Evolutionary conservation across 2,329 filamentous ascomycete species (phyloP).

Genomic region (Cladosporium sp.): DNA sequence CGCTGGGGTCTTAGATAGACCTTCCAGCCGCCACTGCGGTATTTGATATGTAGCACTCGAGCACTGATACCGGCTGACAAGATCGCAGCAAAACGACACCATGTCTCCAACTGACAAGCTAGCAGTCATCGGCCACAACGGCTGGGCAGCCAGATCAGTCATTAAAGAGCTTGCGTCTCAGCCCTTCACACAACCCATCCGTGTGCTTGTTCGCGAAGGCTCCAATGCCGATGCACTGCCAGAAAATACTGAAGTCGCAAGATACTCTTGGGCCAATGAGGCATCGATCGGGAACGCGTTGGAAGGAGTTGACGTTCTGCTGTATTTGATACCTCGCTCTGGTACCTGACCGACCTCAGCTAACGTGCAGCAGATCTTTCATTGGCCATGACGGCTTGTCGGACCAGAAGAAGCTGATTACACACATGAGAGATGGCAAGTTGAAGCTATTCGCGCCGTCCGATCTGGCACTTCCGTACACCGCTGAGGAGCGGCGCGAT

Average conservation of each 20-base stretch:
- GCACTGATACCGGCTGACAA: not conserved
- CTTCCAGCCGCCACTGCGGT: not conserved
- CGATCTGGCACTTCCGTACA: slow-evolving; percentile 10
- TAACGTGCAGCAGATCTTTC: not conserved
- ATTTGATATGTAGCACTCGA: not conserved
- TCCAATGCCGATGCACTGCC: not conserved
- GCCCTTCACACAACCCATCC: not conserved
- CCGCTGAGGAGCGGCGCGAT: not conserved
- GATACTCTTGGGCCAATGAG: not conserved
- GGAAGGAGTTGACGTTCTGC: not conserved
- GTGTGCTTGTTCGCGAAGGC: not conserved
- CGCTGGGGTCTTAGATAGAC: not conserved
- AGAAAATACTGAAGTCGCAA: not conserved
- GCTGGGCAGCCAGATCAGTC: slow-evolving; percentile 1
- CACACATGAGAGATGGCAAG: not conserved
- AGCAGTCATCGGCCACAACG: not conserved
- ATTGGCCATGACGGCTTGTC: not conserved
- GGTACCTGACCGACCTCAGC: not conserved
- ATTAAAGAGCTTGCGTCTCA: not conserved
- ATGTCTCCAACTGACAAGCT: slow-evolving; percentile 3
- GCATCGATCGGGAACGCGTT: not conserved
- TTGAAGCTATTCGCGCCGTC: slow-evolving; percentile 8
- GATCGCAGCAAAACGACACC: not conserved
- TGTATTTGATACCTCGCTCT: not conserved
- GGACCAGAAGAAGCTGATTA: not conserved